A percentile compares a stretch with the other conserved stretches of the same genome.
phyloP scores from a whole-genome alignment of 768 basidiomycete genomes.

The Cyclocybe aegerita region DNA sequence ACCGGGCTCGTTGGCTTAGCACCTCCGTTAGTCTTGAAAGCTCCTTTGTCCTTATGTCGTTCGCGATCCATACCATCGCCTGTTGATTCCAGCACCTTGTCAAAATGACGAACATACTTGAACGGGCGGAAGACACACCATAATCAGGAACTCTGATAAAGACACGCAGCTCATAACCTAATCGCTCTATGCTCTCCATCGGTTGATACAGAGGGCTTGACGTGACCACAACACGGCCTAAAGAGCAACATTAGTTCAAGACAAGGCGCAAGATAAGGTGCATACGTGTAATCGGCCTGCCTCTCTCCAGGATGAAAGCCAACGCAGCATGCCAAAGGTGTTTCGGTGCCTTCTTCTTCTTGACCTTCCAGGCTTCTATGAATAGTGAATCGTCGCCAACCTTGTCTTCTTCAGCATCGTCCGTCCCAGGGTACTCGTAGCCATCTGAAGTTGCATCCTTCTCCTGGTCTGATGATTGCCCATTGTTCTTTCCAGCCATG shows the following conservation, averaged over 20 bases:
- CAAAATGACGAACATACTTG: not conserved
- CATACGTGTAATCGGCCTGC: slow-evolving; percentile 66
- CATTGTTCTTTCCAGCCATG: slow-evolving; percentile 9
- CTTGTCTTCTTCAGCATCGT: slow-evolving; percentile 13
- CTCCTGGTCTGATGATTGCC: slow-evolving; percentile 2
- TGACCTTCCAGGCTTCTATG: slow-evolving; percentile 8
- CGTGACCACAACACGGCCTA: slow-evolving; percentile 69
- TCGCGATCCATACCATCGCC: slow-evolving; percentile 61
- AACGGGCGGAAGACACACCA: slow-evolving; percentile 25
- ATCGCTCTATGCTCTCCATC: slow-evolving; percentile 65
- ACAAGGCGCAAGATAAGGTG: slow-evolving; percentile 2
- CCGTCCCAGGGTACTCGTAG: slow-evolving; percentile 13
- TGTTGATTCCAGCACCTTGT: not conserved
- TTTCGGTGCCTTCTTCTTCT: slow-evolving; percentile 22
- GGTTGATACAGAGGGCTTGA: slow-evolving; percentile 85
- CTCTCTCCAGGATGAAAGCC: slow-evolving; percentile 78
- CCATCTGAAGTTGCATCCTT: slow-evolving; percentile 24
- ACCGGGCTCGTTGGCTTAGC: slow-evolving; percentile 18
- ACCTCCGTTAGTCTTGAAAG: slow-evolving; percentile 12
- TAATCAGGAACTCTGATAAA: slow-evolving; percentile 71
- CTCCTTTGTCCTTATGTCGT: slow-evolving; percentile 24
- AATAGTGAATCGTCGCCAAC: slow-evolving; percentile 9
- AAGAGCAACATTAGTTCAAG: not conserved
- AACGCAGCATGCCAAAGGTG: slow-evolving; percentile 79
- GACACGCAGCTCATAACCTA: slow-evolving; percentile 75